Base-by-base conservation (phyloP, 2,329 filamentous ascomycete genomes). In the Fusarium foetens region DNA sequence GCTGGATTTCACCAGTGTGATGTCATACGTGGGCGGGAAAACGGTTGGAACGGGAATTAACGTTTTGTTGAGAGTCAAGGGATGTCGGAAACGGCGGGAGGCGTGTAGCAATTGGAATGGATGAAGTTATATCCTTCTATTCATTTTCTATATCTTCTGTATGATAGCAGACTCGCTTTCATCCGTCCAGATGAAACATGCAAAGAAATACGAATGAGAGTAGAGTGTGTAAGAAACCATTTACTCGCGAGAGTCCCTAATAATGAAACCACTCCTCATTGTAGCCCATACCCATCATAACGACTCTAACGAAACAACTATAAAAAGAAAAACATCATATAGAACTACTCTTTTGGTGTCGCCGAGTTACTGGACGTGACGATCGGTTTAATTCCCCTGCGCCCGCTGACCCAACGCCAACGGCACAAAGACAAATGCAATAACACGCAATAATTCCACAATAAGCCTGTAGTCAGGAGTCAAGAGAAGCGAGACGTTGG, bases 401-500 rank as follows among this genome's bases (percentile, higher is more conserved):
- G 55, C 73, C 73, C 72, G 73, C 68, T 73, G 71, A 74, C 67
- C 71, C 60, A 74, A 73, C 75, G 67, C 75, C 72, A 67, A 73
- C 73, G 61, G 69, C 67, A 76, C 70, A 76, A 68, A 76, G 58
- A 60, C 66, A 74, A 63, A 75, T 54, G 46, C 67, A 68, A 75
- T 74, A 75, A 53, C 66, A 68, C 38, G 62, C 62, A 59, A 74
- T 36, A 66, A 72, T 72, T 58, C 63, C 65, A 63, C 60, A 70
- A 55, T 73, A 71, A 13, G 43, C 41, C 27, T 63, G 51, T 33
- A 52, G 38, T 74, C 48, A 77, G 42, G 72, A 23, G 46, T 10
- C 71, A 27, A 77, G 63, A 29, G 79, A 78, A 12, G 83, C 81
- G 33, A 85, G 79, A 55, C 82, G 81, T 70, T 84, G 83, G 27